These are phyloP conservation scores for Sarocladium kiliense DNA, from an alignment of 2,329 filamentous ascomycete genomes.

Conservation along the genomic window DNA sequence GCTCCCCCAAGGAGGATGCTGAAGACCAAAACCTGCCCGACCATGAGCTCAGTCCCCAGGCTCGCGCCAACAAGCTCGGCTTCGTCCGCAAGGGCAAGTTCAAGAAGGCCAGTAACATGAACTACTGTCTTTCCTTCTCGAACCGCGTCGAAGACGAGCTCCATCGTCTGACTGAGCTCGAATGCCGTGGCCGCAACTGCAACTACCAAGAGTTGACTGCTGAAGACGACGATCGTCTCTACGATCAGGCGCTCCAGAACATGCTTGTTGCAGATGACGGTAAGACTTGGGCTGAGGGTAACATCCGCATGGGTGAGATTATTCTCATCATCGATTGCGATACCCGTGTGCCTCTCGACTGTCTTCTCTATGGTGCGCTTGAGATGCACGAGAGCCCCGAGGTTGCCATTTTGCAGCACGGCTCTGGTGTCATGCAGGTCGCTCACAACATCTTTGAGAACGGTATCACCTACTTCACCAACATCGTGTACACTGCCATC, in stretches of 20 bases:
- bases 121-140: slow-evolving; percentile 59
- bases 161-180: slow-evolving; percentile 24
- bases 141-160: slow-evolving; percentile 59
- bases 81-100: slow-evolving; percentile 59
- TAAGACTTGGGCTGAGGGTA: slow-evolving; percentile 52
- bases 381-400: slow-evolving; percentile 68
- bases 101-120: slow-evolving; percentile 75
- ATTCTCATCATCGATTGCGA: slow-evolving; percentile 66
- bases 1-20: neutral
- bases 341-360: slow-evolving; percentile 63
- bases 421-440: slow-evolving; percentile 73
- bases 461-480: slow-evolving; percentile 70
- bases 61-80: slow-evolving; percentile 29
- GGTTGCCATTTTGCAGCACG: slow-evolving; percentile 67
- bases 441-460: slow-evolving; percentile 69
- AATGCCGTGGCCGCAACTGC: slow-evolving; percentile 17
- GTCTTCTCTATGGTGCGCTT: slow-evolving; percentile 61
- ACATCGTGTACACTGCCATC: slow-evolving; percentile 71
- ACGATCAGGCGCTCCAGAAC: slow-evolving; percentile 41
- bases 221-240: slow-evolving; percentile 39
- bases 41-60: slow-evolving; percentile 24
- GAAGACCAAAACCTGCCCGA: slow-evolving; percentile 19
- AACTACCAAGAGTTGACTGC: slow-evolving; percentile 30
- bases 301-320: slow-evolving; percentile 57
- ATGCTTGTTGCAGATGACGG: slow-evolving; percentile 40